A percentile compares a stretch with the other conserved stretches of the same genome.
Conservation (phyloP, 2,329 filamentous ascomycete genomes). For the Alternaria solani region DNA sequence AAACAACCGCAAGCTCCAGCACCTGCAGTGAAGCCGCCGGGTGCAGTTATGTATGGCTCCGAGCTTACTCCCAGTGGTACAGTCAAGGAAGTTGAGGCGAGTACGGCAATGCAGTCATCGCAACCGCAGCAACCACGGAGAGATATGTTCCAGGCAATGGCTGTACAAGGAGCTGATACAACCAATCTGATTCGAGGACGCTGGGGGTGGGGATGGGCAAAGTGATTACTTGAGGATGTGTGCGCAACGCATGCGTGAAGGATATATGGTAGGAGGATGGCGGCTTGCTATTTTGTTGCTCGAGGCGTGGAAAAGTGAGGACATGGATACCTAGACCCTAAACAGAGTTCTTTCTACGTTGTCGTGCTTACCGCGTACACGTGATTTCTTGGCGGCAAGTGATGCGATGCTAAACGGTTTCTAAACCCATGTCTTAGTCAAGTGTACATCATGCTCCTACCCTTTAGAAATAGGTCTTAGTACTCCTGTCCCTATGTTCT, state of each 20-base stretch:
- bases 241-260: not conserved
- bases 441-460: not conserved
- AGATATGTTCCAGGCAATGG: not conserved
- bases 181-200: not conserved
- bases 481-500: not conserved
- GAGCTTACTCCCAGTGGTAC: not conserved
- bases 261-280: too few species aligned
- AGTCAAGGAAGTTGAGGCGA: not conserved
- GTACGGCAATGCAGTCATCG: not conserved
- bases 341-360: not conserved
- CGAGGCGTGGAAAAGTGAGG: not conserved
- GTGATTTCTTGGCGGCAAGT: not conserved
- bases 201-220: not conserved
- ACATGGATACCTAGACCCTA: not conserved
- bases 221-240: not conserved
- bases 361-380: not conserved
- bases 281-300: not conserved
- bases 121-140: not conserved
- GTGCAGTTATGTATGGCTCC: not conserved
- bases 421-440: not conserved
- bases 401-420: not conserved
- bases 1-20: not conserved
- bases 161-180: not conserved
- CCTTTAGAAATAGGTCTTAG: not conserved
- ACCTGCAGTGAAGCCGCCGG: not conserved